Conservation (phyloP, 2,329 filamentous ascomycete genomes). For the Xylariaceae sp. region DNA sequence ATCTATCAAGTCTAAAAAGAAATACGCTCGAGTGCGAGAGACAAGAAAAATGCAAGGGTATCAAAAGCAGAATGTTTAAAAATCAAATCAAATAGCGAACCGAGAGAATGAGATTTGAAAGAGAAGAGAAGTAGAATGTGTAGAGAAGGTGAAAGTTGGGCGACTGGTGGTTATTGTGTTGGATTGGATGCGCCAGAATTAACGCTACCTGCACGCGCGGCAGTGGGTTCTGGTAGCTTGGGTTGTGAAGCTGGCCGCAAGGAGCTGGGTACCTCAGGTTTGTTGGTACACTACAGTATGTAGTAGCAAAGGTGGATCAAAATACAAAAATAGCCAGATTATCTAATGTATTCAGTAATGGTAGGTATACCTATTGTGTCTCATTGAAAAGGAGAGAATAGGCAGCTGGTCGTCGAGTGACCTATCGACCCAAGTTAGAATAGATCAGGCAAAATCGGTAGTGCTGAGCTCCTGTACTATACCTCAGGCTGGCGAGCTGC, state of each 20-base stretch:
- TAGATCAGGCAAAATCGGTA: background rate
- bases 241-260: slow-evolving; percentile 13
- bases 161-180: slow-evolving; percentile 1
- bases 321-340: background rate
- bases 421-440: background rate
- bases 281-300: background rate
- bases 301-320: slow-evolving; percentile 1
- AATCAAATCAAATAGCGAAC: slow-evolving; percentile 17
- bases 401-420: slow-evolving; percentile 4
- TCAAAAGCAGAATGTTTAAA: background rate
- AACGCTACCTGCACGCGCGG: slow-evolving; percentile 25
- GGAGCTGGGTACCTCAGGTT: background rate
- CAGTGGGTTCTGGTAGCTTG: slow-evolving; percentile 22
- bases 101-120: slow-evolving; percentile 2
- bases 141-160: background rate
- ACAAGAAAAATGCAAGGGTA: slow-evolving; percentile 8
- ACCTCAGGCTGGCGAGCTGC: too few species aligned
- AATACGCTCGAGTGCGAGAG: background rate
- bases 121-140: slow-evolving; percentile 9
- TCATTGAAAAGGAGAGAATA: background rate
- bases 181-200: slow-evolving; percentile 16
- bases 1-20: background rate
- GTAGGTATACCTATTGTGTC: slow-evolving; percentile 2
- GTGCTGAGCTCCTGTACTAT: too few species aligned
- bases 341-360: background rate